Conservation (phyloP, 768 basidiomycete species). For the Termitomyces sp. region DNA sequence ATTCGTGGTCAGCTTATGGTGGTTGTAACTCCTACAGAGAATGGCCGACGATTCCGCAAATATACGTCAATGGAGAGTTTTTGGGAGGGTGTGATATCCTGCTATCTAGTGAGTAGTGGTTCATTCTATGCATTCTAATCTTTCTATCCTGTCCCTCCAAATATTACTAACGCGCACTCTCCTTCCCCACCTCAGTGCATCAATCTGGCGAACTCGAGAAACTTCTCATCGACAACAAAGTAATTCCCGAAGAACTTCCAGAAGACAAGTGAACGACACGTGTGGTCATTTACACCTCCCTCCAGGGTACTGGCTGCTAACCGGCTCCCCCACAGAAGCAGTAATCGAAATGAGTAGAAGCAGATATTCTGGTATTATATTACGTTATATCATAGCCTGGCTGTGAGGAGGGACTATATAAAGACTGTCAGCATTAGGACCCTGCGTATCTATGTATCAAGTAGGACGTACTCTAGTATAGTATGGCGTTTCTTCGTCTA, state of each 20-base stretch:
- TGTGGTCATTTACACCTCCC: background rate
- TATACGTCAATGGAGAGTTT: slow-evolving; percentile 94
- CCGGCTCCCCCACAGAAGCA: background rate
- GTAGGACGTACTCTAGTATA: slow-evolving; percentile 5
- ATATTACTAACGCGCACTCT: background rate
- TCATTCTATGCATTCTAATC: slow-evolving; percentile 2
- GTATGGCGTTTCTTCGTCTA: background rate
- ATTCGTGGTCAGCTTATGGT: background rate
- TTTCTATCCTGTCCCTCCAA: background rate
- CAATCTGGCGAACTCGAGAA: slow-evolving; percentile 91
- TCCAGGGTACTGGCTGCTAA: background rate
- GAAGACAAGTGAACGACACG: background rate
- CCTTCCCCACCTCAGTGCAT: slow-evolving; percentile 63
- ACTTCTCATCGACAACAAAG: slow-evolving; percentile 62
- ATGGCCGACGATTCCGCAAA: slow-evolving; percentile 97
- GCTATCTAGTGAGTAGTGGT: slow-evolving; percentile 64
- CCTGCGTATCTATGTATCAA: background rate
- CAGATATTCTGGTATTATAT: background rate
- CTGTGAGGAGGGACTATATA: background rate
- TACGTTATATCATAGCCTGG: background rate
- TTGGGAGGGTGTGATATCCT: slow-evolving; percentile 97
- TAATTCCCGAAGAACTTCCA: slow-evolving; percentile 49
- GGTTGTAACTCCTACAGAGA: slow-evolving; percentile 44
- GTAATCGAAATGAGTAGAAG: slow-evolving; percentile 1
- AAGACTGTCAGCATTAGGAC: slow-evolving; percentile 1